Evolutionary conservation across 2,329 filamentous ascomycete genomes (phyloP).

Genomic region (Phyllosticta citribraziliensis): DNA sequence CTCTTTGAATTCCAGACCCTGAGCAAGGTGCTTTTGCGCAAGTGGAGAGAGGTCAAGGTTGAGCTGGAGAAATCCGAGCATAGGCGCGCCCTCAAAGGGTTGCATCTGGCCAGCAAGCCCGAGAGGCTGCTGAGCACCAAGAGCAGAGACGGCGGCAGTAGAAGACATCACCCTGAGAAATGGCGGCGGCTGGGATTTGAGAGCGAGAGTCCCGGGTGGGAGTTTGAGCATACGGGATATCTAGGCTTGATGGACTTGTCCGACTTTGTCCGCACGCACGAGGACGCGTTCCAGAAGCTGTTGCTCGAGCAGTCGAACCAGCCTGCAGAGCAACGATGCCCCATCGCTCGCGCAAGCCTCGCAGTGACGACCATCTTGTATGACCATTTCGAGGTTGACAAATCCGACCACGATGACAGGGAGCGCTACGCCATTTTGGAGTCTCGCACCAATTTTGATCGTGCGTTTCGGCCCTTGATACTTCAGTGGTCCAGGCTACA

Average conservation of each 20-base stretch:
- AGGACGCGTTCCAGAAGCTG: constrained; percentile 86
- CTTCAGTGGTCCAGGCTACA: constrained; percentile 91
- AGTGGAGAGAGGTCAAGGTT: constrained; percentile 78
- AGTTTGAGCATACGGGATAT: constrained; percentile 80
- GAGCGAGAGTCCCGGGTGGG: constrained; percentile 73
- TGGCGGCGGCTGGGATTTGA: constrained; percentile 91
- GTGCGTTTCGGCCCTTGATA: constrained; percentile 74
- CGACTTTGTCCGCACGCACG: constrained; percentile 84
- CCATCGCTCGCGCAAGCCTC: constrained; percentile 76
- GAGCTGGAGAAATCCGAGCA: constrained; percentile 85
- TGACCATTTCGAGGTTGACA: constrained; percentile 92
- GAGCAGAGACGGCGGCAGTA: constrained; percentile 35
- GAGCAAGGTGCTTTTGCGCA: constrained; percentile 76
- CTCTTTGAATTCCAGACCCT: constrained; percentile 87
- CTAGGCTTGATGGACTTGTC: constrained; percentile 96
- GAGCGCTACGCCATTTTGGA: constrained; percentile 68
- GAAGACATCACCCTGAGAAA: constrained; percentile 75
- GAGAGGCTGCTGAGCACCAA: constrained; percentile 40
- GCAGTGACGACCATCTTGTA: constrained; percentile 82
- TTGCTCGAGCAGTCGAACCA: constrained; percentile 77
- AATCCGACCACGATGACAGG: constrained; percentile 66
- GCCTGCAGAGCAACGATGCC: constrained; percentile 64
- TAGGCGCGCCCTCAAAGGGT: constrained; percentile 70
- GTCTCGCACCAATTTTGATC: constrained; percentile 68
- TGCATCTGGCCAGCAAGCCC: constrained; percentile 74